A percentile compares a stretch with the other conserved stretches of the same genome.
These are phyloP conservation scores for Kwoniella shandongensis DNA, from an alignment of 768 basidiomycete species.

Conservation along the genomic window DNA sequence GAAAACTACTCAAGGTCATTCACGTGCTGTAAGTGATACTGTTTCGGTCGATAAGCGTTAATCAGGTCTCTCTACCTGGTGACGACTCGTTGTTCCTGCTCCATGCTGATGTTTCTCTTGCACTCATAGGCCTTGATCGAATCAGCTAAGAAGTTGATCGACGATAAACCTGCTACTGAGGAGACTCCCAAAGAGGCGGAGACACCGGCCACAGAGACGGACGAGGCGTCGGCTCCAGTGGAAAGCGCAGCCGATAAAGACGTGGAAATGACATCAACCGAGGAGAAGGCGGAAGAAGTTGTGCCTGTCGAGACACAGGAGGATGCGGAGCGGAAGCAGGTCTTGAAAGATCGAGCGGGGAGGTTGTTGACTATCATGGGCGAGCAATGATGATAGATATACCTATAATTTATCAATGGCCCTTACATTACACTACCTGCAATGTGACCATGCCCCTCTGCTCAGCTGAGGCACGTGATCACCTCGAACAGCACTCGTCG, in stretches of 20 bases:
- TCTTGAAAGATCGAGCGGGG: conserved; percentile 25
- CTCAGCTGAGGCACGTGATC: no score
- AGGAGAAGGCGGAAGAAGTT: background rate
- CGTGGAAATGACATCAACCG: background rate
- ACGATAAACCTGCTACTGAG: conserved; percentile 5
- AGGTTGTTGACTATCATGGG: conserved; percentile 19
- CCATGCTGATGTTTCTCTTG: no score
- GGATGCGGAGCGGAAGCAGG: conserved; percentile 1
- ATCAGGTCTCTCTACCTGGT: background rate
- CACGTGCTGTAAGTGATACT: conserved; percentile 26
- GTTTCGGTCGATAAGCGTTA: background rate
- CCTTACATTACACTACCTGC: no score
- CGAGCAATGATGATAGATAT: no score
- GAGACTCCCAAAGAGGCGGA: background rate
- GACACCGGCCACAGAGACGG: background rate
- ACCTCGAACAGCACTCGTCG: no score
- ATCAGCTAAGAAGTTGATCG: conserved; percentile 20
- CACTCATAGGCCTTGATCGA: conserved; percentile 23
- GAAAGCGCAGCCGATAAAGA: background rate
- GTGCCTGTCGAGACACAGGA: background rate
- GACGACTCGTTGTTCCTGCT: background rate
- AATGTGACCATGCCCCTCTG: no score
- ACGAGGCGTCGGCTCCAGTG: background rate
- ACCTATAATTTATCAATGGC: no score
- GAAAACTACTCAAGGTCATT: conserved; percentile 37